Percentiles rank a stretch among this genome's conserved stretches.
Conservation (phyloP, 805 yeast genomes). For the Yamadazyma nakazawae region DNA sequence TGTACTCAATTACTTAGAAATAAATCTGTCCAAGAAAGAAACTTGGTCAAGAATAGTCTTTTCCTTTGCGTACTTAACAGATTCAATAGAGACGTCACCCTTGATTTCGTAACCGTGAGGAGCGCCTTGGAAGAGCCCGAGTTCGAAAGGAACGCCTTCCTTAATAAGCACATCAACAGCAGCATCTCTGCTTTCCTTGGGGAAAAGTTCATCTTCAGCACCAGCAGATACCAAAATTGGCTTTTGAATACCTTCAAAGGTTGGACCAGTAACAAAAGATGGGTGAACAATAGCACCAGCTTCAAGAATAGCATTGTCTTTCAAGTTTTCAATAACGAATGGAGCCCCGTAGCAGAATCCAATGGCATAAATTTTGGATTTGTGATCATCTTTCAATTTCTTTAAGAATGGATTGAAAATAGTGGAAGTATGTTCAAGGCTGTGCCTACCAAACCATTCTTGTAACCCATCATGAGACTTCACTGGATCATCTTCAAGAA, state of each 20-base stretch:
- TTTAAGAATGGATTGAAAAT: conserved; percentile 7
- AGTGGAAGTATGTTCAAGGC: conserved; percentile 8
- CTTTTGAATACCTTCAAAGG: conserved; percentile 49
- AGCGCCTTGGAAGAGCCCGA: conserved; percentile 58
- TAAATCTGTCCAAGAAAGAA: conserved; percentile 4
- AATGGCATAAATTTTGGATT: conserved; percentile 11
- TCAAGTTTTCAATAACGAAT: conserved; percentile 27
- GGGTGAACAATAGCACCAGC: conserved; percentile 82
- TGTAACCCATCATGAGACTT: conserved; percentile 2
- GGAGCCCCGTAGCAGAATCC: conserved; percentile 26
- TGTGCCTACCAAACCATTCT: conserved; percentile 12
- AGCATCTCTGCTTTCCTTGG: conserved; percentile 54
- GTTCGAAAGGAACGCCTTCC: conserved; percentile 51
- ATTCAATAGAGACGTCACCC: conserved; percentile 59
- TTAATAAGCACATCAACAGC: conserved; percentile 51
- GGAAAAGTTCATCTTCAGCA: conserved; percentile 57
- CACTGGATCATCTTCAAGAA: conserved; percentile 23
- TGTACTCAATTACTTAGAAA: not conserved
- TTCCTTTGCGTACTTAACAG: conserved; percentile 58
- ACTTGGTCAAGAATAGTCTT: conserved; percentile 52
- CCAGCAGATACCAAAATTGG: conserved; percentile 74
- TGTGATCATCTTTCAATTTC: not conserved
- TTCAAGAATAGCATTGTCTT: conserved; percentile 38
- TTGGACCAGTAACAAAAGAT: conserved; percentile 59
- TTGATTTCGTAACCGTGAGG: conserved; percentile 74